These are phyloP conservation scores for Acmispon strigosus DNA, from an alignment of 306 rosid genomes.

Conservation along the genomic window DNA sequence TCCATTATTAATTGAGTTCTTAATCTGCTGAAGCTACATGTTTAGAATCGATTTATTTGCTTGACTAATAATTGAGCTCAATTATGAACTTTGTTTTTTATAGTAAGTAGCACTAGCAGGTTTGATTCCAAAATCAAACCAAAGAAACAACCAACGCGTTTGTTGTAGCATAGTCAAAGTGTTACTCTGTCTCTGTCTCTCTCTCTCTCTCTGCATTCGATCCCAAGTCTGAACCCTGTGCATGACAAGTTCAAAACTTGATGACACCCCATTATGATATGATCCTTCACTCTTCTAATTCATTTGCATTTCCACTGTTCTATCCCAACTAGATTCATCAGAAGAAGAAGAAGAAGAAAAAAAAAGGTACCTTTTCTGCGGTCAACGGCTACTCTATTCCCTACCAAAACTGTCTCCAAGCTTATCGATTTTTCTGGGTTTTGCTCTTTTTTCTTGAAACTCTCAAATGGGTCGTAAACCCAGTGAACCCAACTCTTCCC, in stretches of 20 bases:
- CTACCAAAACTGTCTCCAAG: background rate
- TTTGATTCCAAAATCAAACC: too few relatives aligned
- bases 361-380: background rate
- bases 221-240: background rate
- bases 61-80: too few relatives aligned
- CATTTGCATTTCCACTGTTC: background rate
- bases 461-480: slow-evolving; percentile 69
- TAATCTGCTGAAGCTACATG: too few relatives aligned
- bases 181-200: background rate
- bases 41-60: too few relatives aligned
- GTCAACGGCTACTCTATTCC: slow-evolving; percentile 40
- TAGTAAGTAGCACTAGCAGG: too few relatives aligned
- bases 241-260: background rate
- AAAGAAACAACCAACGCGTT: background rate
- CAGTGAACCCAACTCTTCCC: slow-evolving; percentile 34
- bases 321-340: background rate
- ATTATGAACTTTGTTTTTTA: too few relatives aligned
- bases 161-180: background rate
- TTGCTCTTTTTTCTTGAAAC: slow-evolving; percentile 2
- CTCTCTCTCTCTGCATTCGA: background rate
- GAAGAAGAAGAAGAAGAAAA: too few relatives aligned
- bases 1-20: too few relatives aligned
- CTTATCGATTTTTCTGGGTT: slow-evolving; percentile 27
- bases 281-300: background rate
- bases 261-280: background rate